Base-by-base conservation (phyloP, 2,329 filamentous ascomycete genomes). In the Colletotrichum aenigma region DNA sequence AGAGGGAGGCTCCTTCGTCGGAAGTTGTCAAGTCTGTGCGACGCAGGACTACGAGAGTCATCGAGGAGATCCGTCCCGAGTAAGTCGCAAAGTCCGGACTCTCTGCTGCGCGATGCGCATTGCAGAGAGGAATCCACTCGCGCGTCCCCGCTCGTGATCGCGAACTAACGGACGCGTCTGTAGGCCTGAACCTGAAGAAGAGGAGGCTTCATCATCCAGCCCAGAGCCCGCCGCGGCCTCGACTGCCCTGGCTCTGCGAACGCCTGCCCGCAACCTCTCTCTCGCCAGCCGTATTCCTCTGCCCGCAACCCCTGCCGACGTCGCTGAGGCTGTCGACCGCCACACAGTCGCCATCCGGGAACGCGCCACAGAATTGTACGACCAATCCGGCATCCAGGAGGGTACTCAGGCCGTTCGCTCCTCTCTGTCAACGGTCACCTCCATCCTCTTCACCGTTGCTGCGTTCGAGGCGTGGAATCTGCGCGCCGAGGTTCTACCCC, bases 241-340 rank as follows among this genome's bases (percentile, higher is more conserved):
- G 55, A 85, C 86, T 68, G 85, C 90, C 78, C 80, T 89, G 76
- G 81, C 87, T 79, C 55, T 66, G 75, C 86, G 87, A 79, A 89
- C 89, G 69, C 87, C 89, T 18, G 86, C 84, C 28, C 90, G 89
- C 79, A 88, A 88, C 60, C 83, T 92, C 67, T 87, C 88, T 15
- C 87, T 91, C 66, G 89, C 91, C 75, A 84, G 87, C 76, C 92
- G 91, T 80, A 91, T 96, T 67, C 91, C 93, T n/a, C 88, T 97
- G 67, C 95, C 95, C 26, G 92, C 95, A 10, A 96, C 95, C 3
- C 96, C 96, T 7, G 93, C 94, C 55, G 92, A 94, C 76, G 93
- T 98, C 43, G 94, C 93, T 52, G 89, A 93, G 79, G 92, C 91
- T 77, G 92, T 97, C 82, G 96, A 97, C 85, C 92, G 90, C 81